These are phyloP conservation scores for Orbilia ellipsospora DNA, from an alignment of 2,329 filamentous ascomycete species.

Conservation along the genomic window DNA sequence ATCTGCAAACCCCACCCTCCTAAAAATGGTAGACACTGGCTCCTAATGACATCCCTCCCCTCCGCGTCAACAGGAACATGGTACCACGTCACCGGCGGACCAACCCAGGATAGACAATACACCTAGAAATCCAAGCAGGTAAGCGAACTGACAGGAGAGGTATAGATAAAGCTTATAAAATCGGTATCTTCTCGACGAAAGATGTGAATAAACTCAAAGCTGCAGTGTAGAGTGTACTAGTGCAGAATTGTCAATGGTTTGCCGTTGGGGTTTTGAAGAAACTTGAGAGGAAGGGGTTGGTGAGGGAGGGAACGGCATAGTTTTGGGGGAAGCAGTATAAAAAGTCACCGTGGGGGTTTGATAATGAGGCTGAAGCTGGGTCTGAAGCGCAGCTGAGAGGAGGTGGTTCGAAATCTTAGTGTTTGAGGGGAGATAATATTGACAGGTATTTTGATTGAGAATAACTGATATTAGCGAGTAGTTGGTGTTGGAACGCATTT, in stretches of 20 bases:
- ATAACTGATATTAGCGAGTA: no score
- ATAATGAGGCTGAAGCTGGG: no score
- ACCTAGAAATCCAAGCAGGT: background rate
- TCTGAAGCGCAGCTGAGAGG: no score
- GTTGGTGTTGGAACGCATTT: no score
- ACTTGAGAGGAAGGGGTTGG: slow-evolving; percentile 2
- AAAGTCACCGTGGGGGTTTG: no score
- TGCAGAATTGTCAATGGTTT: background rate
- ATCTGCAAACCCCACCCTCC: background rate
- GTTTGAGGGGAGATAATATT: no score
- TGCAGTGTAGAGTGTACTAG: background rate
- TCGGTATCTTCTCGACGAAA: background rate
- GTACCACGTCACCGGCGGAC: background rate
- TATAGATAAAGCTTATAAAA: background rate
- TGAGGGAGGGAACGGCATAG: background rate
- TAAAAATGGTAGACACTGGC: background rate
- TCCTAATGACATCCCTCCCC: background rate
- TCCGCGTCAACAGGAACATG: background rate
- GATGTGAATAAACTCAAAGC: slow-evolving; percentile 3
- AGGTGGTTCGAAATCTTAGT: no score
- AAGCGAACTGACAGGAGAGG: background rate
- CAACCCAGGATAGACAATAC: background rate
- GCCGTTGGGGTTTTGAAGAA: background rate
- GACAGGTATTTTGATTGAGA: no score
- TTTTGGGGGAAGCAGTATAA: background rate